Base-by-base conservation (phyloP, 2,329 filamentous ascomycete genomes). In the Byssoonygena ceratinophila region DNA sequence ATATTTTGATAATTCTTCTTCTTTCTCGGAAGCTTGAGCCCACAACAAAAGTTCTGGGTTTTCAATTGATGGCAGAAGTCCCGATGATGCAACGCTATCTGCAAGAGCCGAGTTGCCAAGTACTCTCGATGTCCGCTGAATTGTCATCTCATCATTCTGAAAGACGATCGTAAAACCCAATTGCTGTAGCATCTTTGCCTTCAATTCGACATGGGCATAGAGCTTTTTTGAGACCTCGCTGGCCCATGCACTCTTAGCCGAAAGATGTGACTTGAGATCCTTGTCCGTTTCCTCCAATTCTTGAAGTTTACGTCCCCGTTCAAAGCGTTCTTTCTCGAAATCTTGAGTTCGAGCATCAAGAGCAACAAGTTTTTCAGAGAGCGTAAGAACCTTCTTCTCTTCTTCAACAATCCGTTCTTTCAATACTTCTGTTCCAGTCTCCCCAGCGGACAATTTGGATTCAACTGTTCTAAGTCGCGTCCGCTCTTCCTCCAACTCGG, bases 201-300 rank as follows among this genome's bases (percentile, higher is more conserved):
- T 75, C 22, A 87, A 83, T 59, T 94, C 86, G 57, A 92, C 90
- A 56, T 95, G 87, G 1, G 81, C 77, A 65, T 87, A 94, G 3
- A 96, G 75, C 52, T 83, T 81, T 61, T 89, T 85, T 1, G 89
- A 94, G 11, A 97, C 74, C 57, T 96, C 87, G 64, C 87, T 88
- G 4, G 87, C 83, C 57, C 83, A 83, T 49, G 76, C 74, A 37
- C 84, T 84, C 43, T 88, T 85, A 43, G 80, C 76, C 40, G 88
- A 81, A 44, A 87, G 80, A 47, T 82, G 80, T 22, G 71, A 71
- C 14, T 73, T 73, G 14, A 63, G 59, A 22, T 62, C 61, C 20
- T 66, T 60, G 51, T 66, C 65, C 18, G 60, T 59, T 51, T 66
- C 62, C 4, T 66, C 63, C 29, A 66, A 47, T 1, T 54, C 37